Percentiles rank a stretch among this genome's conserved stretches.
phyloP scores from a whole-genome alignment of 768 basidiomycete genomes.

The Phlegmacium glaucopus region DNA sequence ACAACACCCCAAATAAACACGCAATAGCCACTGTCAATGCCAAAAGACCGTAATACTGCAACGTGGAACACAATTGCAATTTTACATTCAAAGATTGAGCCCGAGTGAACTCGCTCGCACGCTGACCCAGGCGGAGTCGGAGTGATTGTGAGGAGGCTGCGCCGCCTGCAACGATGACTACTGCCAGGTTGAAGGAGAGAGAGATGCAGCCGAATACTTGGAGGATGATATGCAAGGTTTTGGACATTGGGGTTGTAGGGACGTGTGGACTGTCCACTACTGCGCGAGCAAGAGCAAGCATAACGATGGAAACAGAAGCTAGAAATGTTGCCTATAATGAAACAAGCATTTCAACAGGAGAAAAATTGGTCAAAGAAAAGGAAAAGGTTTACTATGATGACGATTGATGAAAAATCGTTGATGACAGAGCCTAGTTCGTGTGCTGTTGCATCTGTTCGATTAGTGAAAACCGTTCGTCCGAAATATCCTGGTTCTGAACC shows the following conservation, averaged over 20 bases:
- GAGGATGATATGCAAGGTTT: neutral
- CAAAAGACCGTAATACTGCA: slow-evolving; percentile 2
- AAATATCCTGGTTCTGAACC: too few relatives aligned
- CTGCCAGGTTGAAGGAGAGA: neutral
- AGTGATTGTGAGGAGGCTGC: slow-evolving; percentile 1
- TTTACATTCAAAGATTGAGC: neutral
- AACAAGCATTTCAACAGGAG: too few relatives aligned
- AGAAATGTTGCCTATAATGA: slow-evolving; percentile 1
- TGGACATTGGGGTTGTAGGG: neutral
- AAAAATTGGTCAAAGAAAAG: too few relatives aligned
- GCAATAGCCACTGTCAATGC: neutral
- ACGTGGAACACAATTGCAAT: neutral
- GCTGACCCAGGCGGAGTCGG: neutral
- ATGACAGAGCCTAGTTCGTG: neutral
- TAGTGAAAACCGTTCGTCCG: too few relatives aligned
- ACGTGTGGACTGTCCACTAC: neutral
- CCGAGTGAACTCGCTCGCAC: neutral
- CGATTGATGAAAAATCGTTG: neutral
- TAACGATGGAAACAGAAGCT: neutral
- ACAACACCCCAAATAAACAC: neutral
- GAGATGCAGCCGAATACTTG: neutral
- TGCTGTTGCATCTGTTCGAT: neutral
- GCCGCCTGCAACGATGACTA: neutral
- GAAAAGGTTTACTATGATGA: neutral
- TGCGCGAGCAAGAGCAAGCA: neutral